Percentiles rank a stretch among this genome's conserved stretches.
phyloP scores from a whole-genome alignment of 495 filamentous ascomycete genomes.

The Aspergillus sparsus region DNA sequence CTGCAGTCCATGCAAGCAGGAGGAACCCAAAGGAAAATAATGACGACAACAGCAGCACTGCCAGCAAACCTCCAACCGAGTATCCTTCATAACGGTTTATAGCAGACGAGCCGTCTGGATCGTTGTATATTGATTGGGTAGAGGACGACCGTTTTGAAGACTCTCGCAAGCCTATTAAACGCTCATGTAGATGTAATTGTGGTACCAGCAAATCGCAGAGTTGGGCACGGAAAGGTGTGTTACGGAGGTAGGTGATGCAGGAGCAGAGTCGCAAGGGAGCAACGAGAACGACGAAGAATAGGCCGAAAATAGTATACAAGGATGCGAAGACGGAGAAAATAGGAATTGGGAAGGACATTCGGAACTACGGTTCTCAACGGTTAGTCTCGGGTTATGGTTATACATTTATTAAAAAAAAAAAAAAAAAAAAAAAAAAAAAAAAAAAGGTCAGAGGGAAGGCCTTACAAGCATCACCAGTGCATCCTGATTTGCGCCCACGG shows the following conservation, averaged over 20 bases:
- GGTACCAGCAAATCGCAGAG: slow-evolving; percentile 46
- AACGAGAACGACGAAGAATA: slow-evolving; percentile 44
- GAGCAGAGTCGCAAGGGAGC: slow-evolving; percentile 48
- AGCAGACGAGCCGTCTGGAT: slow-evolving; percentile 26
- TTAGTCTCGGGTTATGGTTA: slow-evolving; percentile 16
- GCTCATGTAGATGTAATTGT: slow-evolving; percentile 46
- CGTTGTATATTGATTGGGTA: slow-evolving; percentile 36
- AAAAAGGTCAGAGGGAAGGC: neutral
- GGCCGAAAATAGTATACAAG: slow-evolving; percentile 47
- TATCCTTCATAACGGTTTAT: slow-evolving; percentile 31
- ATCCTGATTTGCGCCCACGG: slow-evolving; percentile 35
- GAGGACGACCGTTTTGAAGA: slow-evolving; percentile 35
- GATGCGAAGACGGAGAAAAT: slow-evolving; percentile 44
- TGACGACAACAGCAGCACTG: slow-evolving; percentile 55
- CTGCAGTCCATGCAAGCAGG: slow-evolving; percentile 59
- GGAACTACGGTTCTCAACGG: slow-evolving; percentile 39
- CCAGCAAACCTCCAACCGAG: slow-evolving; percentile 42
- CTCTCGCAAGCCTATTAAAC: slow-evolving; percentile 37
- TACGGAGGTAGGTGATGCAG: slow-evolving; percentile 37
- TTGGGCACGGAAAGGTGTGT: slow-evolving; percentile 40
- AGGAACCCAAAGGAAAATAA: slow-evolving; percentile 55
- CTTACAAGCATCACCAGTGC: slow-evolving; percentile 45
- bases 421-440: slow-evolving; percentile 1
- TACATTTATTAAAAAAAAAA: neutral
- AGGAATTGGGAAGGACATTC: slow-evolving; percentile 50